Evolutionary conservation across 2,329 filamentous ascomycete species (phyloP).

Genomic region (Fusarium albidum): DNA sequence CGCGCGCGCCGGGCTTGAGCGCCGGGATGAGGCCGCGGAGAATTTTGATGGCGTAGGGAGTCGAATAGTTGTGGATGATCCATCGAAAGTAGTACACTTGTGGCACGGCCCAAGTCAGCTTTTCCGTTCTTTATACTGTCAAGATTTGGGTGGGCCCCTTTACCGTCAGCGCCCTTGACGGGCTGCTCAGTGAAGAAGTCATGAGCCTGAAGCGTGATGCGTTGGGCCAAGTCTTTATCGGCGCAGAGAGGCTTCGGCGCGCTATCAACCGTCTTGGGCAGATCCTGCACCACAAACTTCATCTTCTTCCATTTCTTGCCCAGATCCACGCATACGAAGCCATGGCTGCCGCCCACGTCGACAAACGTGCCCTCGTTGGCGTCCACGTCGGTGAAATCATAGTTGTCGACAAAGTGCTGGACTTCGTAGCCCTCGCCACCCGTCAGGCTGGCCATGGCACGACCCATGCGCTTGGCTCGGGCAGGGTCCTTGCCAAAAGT

Average conservation of each 20-base stretch:
- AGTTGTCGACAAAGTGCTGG: conserved; percentile 60
- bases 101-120: conserved; percentile 17
- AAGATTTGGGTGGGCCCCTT: conserved; percentile 22
- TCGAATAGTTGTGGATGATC: conserved; percentile 70
- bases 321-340: conserved; percentile 64
- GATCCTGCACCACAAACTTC: conserved; percentile 64
- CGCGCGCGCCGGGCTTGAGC: conserved; percentile 60
- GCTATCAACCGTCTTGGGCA: conserved; percentile 56
- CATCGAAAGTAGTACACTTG: conserved; percentile 66
- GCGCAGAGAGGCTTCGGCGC: conserved; percentile 54
- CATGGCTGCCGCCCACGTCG: conserved; percentile 66
- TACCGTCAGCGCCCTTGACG: conserved; percentile 60
- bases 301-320: conserved; percentile 59
- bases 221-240: conserved; percentile 47
- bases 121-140: neutral
- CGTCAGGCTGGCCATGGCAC: conserved; percentile 63
- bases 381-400: conserved; percentile 60
- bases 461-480: conserved; percentile 60
- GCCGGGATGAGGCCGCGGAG: conserved; percentile 60
- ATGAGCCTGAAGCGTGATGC: conserved; percentile 57
- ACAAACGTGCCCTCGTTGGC: conserved; percentile 58
- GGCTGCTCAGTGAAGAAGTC: conserved; percentile 67
- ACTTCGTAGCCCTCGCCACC: conserved; percentile 65
- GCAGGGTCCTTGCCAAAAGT: conserved; percentile 58
- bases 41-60: conserved; percentile 59